Percentiles rank a stretch among this genome's conserved stretches.
phyloP scores from a whole-genome alignment of 1,284 basidiomycete species.

The Malassezia nana region DNA sequence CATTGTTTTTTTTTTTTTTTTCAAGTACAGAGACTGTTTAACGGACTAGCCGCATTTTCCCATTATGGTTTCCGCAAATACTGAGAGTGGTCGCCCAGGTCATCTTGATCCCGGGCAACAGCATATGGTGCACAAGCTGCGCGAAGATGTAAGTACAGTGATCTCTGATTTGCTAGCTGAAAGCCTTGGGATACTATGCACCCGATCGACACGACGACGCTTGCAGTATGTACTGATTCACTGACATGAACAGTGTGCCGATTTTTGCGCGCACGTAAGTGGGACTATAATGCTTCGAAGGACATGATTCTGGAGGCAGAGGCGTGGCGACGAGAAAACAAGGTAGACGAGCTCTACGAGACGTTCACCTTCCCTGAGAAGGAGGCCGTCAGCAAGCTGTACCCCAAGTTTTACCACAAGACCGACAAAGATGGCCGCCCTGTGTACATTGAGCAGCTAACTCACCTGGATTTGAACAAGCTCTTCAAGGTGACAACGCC shows the following conservation, averaged over 20 bases:
- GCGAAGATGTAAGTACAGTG: slow-evolving; percentile 2
- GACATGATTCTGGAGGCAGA: slow-evolving; percentile 73
- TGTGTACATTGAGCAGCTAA: slow-evolving; percentile 86
- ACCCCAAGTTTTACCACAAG: slow-evolving; percentile 91
- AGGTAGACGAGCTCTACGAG: slow-evolving; percentile 73
- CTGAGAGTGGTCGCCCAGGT: slow-evolving; percentile 32
- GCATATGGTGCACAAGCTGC: slow-evolving; percentile 36
- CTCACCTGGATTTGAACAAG: slow-evolving; percentile 74
- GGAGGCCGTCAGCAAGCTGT: slow-evolving; percentile 73
- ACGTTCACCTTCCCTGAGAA: slow-evolving; percentile 83
- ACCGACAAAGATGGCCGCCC: slow-evolving; percentile 92
- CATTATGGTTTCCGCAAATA: neutral
- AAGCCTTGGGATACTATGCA: slow-evolving; percentile 37
- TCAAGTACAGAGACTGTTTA: neutral
- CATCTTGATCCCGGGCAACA: slow-evolving; percentile 38
- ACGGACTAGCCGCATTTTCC: slow-evolving; percentile 12
- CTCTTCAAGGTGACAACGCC: slow-evolving; percentile 60
- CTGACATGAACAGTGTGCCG: slow-evolving; percentile 30
- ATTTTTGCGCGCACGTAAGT: slow-evolving; percentile 85
- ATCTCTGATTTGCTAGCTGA: slow-evolving; percentile 18
- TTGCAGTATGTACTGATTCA: slow-evolving; percentile 22
- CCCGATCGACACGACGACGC: slow-evolving; percentile 45
- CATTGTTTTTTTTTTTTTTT: neutral
- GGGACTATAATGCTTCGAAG: slow-evolving; percentile 72
- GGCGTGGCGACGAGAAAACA: slow-evolving; percentile 81